Evolutionary conservation across 805 yeast species (phyloP).

Genomic region (Candida koratica): DNA sequence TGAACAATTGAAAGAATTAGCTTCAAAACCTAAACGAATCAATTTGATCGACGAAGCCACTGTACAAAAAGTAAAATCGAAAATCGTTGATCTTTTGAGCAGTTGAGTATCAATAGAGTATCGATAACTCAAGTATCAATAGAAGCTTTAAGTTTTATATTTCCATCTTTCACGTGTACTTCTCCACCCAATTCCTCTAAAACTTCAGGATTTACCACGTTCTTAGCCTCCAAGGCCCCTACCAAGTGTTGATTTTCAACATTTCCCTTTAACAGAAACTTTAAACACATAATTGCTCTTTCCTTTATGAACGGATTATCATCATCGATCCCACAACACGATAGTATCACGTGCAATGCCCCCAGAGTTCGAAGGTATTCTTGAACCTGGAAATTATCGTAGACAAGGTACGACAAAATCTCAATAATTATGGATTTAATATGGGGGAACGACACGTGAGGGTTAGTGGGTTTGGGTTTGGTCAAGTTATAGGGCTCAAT

Average conservation of each 20-base stretch:
- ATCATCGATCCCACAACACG: conserved; percentile 81
- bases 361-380: conserved; percentile 61
- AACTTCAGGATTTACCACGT: conserved; percentile 56
- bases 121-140: conserved; percentile 59
- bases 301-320: conserved; percentile 89
- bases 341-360: conserved; percentile 67
- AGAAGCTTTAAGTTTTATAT: conserved; percentile 46
- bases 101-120: conserved; percentile 50
- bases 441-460: conserved; percentile 46
- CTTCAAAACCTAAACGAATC: conserved; percentile 70
- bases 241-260: conserved; percentile 71
- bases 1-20: conserved; percentile 71
- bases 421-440: conserved; percentile 66
- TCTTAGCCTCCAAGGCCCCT: conserved; percentile 69
- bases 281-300: conserved; percentile 73
- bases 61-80: conserved; percentile 66
- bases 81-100: conserved; percentile 66
- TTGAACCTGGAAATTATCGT: conserved; percentile 54
- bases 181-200: conserved; percentile 70
- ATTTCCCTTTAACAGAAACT: conserved; percentile 63
- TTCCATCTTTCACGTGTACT: conserved; percentile 68
- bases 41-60: conserved; percentile 68
- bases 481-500: conserved; percentile 28
- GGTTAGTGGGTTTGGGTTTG: conserved; percentile 22
- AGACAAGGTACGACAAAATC: conserved; percentile 55